Conservation (phyloP, 2,329 filamentous ascomycete species). For the Pseudogymnoascus sp. region DNA sequence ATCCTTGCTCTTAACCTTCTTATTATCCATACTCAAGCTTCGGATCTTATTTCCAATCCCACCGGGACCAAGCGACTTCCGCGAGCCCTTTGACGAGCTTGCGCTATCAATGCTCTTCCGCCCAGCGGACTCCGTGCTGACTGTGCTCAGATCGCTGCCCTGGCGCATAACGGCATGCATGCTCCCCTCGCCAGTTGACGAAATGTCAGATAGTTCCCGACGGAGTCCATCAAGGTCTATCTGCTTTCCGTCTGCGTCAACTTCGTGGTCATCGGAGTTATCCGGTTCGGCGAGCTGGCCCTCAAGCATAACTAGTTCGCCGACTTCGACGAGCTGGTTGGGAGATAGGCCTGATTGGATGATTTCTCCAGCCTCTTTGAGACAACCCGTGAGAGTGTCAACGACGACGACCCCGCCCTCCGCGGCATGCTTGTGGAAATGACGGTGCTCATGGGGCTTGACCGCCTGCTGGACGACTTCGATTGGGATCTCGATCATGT, state of each 20-base stretch:
- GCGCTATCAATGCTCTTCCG: background rate
- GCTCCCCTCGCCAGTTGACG: background rate
- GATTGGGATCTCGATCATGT: conserved; percentile 78
- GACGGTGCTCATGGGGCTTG: conserved; percentile 44
- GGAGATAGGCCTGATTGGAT: conserved; percentile 67
- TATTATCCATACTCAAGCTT: conserved; percentile 7
- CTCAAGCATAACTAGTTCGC: conserved; percentile 64
- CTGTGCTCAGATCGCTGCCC: background rate
- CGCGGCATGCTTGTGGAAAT: conserved; percentile 58
- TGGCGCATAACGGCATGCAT: background rate
- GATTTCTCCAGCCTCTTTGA: conserved; percentile 81
- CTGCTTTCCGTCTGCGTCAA: background rate
- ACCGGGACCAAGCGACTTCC: background rate
- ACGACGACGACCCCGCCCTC: conserved; percentile 62
- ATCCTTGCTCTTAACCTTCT: conserved; percentile 6
- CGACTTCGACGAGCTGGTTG: conserved; percentile 75
- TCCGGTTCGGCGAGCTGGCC: conserved; percentile 8
- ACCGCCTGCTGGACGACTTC: conserved; percentile 61
- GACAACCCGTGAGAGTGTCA: conserved; percentile 67
- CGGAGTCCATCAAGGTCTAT: background rate
- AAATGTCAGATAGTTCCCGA: background rate
- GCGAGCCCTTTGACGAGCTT: background rate
- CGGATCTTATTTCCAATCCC: background rate
- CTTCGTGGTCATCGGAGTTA: background rate
- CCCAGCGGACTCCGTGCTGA: background rate